Conservation (phyloP, 768 basidiomycete species). For the Suillus alpinus region DNA sequence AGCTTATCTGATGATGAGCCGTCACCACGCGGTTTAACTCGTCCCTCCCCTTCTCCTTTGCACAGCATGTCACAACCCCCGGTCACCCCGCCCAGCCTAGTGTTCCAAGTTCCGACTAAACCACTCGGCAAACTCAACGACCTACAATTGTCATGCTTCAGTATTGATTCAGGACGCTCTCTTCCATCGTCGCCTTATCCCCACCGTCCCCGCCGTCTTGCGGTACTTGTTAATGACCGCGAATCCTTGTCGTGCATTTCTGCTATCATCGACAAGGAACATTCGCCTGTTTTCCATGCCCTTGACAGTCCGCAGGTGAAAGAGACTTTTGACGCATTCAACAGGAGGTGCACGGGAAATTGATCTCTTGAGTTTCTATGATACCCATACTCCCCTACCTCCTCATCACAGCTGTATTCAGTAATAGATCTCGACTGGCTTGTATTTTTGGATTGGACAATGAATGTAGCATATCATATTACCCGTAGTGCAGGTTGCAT, state of each 20-base stretch:
- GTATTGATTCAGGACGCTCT: background rate
- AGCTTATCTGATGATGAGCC: conserved; percentile 9
- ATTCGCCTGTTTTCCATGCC: conserved; percentile 16
- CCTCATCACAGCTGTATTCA: background rate
- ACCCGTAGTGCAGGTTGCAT: background rate
- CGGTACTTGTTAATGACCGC: conserved; percentile 40
- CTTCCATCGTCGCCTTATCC: background rate
- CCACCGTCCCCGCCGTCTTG: conserved; percentile 35
- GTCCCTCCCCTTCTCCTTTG: conserved; percentile 34
- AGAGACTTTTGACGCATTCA: conserved; percentile 17
- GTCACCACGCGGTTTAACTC: conserved; percentile 4
- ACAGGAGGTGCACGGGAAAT: background rate
- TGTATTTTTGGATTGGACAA: background rate
- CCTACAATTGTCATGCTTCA: background rate
- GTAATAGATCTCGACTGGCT: background rate
- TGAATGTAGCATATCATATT: background rate
- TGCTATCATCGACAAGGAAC: conserved; percentile 33
- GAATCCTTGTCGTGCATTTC: conserved; percentile 33
- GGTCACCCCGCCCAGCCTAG: conserved; percentile 29
- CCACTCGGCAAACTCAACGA: background rate
- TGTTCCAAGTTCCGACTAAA: conserved; percentile 8
- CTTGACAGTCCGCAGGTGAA: conserved; percentile 28
- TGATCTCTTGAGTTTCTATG: background rate
- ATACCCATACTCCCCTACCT: background rate
- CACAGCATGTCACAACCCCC: conserved; percentile 30